These are phyloP conservation scores for Arthroderma uncinatum DNA, from an alignment of 2,329 filamentous ascomycete species.

Conservation along the genomic window DNA sequence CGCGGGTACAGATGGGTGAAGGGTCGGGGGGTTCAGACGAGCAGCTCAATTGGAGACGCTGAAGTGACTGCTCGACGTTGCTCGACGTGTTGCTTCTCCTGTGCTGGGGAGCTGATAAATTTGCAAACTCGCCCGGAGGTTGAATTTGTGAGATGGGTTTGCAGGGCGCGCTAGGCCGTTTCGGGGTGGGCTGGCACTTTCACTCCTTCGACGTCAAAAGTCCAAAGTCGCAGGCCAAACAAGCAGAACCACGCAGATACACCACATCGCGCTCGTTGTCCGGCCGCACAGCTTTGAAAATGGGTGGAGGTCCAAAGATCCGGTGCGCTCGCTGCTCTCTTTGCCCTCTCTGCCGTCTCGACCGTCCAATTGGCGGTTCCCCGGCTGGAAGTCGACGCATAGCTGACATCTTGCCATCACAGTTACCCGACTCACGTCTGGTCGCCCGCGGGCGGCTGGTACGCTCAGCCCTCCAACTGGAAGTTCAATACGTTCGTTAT, in stretches of 20 bases:
- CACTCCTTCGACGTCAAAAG: not conserved
- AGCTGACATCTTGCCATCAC: conserved; percentile 8
- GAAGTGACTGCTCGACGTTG: not conserved
- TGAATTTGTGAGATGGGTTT: conserved; percentile 3
- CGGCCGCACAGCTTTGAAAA: conserved; percentile 16
- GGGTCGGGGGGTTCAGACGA: not conserved
- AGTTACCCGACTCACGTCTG: conserved; percentile 99
- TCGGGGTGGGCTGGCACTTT: not conserved
- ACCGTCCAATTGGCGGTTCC: conserved; percentile 10
- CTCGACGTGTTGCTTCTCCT: not conserved
- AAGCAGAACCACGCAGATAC: not conserved
- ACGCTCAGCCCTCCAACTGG: conserved; percentile 90
- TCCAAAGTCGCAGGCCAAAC: not conserved
- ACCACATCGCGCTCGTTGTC: not conserved
- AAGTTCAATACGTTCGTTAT: conserved; percentile 77
- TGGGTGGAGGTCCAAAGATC: conserved; percentile 71
- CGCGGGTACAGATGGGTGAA: not conserved
- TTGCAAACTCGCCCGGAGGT: not conserved
- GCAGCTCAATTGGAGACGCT: not conserved
- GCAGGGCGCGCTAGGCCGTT: not conserved
- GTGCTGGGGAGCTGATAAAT: not conserved
- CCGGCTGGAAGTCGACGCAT: not conserved
- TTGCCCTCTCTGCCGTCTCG: no score
- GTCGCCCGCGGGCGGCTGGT: conserved; percentile 98
- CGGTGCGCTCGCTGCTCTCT: conserved; percentile 41